Evolutionary conservation across 1,139 yeast species (phyloP).

Genomic region (Scheffersomyces titani): DNA sequence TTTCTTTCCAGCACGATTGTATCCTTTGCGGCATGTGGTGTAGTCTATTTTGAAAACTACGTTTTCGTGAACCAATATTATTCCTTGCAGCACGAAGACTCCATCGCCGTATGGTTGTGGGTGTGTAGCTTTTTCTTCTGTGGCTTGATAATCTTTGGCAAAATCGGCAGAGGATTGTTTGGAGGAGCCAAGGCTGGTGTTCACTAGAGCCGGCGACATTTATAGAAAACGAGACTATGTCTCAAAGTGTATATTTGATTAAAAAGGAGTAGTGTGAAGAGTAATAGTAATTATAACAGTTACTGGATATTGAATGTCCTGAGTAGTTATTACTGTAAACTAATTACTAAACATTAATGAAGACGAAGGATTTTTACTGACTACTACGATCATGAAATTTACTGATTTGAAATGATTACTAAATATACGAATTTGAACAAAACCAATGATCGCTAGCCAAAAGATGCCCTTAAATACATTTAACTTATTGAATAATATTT

Average conservation of each 20-base stretch:
- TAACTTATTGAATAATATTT: too few species aligned
- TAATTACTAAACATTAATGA: background rate
- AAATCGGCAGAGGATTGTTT: conserved; percentile 62
- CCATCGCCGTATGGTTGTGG: conserved; percentile 48
- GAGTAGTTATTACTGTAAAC: background rate
- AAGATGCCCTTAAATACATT: background rate
- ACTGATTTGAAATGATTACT: background rate
- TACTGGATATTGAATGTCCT: background rate
- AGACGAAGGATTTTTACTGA: background rate
- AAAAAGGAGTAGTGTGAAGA: background rate
- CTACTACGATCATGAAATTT: background rate
- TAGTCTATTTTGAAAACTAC: conserved; percentile 34
- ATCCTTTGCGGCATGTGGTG: conserved; percentile 41
- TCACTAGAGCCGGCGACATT: background rate
- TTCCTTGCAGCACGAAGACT: conserved; percentile 20
- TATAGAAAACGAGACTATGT: background rate
- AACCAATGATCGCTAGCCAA: too few species aligned
- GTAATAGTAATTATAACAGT: background rate
- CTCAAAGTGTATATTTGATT: background rate
- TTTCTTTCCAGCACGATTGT: conserved; percentile 49
- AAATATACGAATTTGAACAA: too few species aligned
- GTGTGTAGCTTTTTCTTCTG: conserved; percentile 66
- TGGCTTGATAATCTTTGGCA: conserved; percentile 69
- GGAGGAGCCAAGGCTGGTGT: conserved; percentile 2
- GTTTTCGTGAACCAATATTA: conserved; percentile 17